Percentiles rank a stretch among this genome's conserved stretches.
Conservation (phyloP, 805 yeast species). For the Zygosaccharomyces bisporus region DNA sequence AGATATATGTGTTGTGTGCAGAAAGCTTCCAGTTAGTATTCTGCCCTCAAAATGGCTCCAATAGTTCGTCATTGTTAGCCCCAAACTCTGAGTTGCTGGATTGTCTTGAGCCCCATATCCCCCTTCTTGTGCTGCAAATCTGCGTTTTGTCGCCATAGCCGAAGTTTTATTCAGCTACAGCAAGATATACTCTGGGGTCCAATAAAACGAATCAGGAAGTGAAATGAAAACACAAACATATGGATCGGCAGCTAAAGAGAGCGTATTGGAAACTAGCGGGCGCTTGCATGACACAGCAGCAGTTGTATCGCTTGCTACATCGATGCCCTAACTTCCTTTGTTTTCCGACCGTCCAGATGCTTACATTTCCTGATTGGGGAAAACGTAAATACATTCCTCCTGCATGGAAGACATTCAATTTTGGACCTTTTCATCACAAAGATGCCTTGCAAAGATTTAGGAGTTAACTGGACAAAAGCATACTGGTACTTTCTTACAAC, state of each 20-base stretch:
- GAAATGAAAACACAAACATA: background rate
- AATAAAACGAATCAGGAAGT: no score
- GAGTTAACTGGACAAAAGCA: background rate
- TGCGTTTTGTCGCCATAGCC: no score
- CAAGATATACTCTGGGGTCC: background rate
- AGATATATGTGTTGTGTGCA: no score
- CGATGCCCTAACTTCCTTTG: slow-evolving; percentile 2
- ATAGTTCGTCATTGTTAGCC: no score
- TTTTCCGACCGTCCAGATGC: background rate
- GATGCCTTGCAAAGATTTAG: background rate
- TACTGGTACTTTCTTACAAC: background rate
- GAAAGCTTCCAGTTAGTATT: no score
- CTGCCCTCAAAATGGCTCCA: no score
- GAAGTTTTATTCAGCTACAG: no score
- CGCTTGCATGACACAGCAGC: background rate
- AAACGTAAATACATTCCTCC: background rate
- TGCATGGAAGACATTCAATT: slow-evolving; percentile 3
- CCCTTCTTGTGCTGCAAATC: no score
- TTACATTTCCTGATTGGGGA: slow-evolving; percentile 2
- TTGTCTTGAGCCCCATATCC: no score
- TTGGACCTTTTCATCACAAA: background rate
- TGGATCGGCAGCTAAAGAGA: background rate
- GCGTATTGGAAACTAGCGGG: no score
- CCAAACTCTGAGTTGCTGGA: no score
- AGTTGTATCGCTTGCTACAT: background rate